Base-by-base conservation (phyloP, 2,329 filamentous ascomycete genomes). In the Lachnellula willkommii region DNA sequence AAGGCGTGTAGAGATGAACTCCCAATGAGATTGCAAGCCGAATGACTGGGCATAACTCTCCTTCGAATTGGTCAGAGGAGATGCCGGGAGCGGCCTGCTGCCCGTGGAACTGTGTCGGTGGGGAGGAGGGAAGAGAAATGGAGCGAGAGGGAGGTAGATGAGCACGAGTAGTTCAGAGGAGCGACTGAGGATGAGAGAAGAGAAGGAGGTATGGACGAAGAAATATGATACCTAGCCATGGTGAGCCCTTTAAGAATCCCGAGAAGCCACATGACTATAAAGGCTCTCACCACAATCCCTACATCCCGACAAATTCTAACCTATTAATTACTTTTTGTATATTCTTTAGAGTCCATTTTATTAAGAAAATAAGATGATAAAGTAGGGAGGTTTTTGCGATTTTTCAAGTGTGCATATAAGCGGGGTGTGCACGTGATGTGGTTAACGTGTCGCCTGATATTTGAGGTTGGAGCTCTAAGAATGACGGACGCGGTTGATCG, bases 1-100 rank as follows among this genome's bases (percentile, higher is more conserved):
- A 40, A 42, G 35, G 49, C 36, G 49, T 42, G 37, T 37, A 51
- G 26, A 51, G 32, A 51, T 51, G 26, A 24, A 36, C 35, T 51
- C 36, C 15, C 36, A 40, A 51, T 42, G 36, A 51, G 49, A 51
- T 51, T 51, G 20, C 20, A 50, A 50, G 47, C 47, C 26, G n/a
- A 40, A 42, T 42, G 32, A 51, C 49, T 40, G 3, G 24, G 36
- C 22, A 51, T 42, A 42, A 51, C 49, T 42, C 36, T 51, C 32
- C 49, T 42, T 51, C 49, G 36, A 51, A 51, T 42, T 51, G 51
- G 42, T 22, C 24, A 46, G 20, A 46, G 42, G 42, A 46, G 8
- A 46, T 46, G 42, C 6, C 42, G 42, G 42, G 42, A 46, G 14
- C 42, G 42, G 42, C 42, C 6, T 46, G 5, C 17, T 46, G 42